These are phyloP conservation scores for Cryphonectria radicalis DNA, from an alignment of 2,329 filamentous ascomycete species.

Conservation along the genomic window DNA sequence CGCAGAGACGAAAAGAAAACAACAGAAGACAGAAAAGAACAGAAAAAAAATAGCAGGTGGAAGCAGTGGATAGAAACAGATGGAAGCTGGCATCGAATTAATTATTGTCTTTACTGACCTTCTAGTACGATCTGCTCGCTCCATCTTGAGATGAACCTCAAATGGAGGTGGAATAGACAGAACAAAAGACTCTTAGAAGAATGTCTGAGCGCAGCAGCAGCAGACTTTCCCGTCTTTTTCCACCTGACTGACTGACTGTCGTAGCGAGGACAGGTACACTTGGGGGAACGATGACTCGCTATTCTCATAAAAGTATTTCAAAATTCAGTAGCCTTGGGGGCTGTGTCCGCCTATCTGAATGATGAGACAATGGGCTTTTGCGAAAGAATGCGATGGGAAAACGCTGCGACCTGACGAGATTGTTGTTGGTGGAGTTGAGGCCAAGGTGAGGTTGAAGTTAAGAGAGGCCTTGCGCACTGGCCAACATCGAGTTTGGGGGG, in stretches of 20 bases:
- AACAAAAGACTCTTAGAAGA: background rate
- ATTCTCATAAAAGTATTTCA: background rate
- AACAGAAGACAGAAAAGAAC: background rate
- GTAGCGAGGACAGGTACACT: background rate
- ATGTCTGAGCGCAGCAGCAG: background rate
- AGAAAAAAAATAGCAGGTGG: background rate
- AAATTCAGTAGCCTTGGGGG: background rate
- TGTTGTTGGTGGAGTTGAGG: background rate
- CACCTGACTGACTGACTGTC: background rate
- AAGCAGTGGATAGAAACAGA: background rate
- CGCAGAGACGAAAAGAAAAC: background rate
- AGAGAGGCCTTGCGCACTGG: background rate
- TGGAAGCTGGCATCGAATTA: background rate
- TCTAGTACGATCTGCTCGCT: constrained; percentile 28
- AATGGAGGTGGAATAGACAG: background rate
- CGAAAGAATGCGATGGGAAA: background rate
- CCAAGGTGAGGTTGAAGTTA: background rate
- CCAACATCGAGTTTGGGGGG: constrained; percentile 3
- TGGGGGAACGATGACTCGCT: background rate
- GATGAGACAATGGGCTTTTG: background rate
- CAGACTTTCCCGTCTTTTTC: background rate
- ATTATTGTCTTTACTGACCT: constrained; percentile 23
- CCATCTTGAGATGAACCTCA: constrained; percentile 20
- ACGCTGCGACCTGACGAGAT: background rate
- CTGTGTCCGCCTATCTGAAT: background rate